Percentiles rank a stretch among this genome's conserved stretches.
These are phyloP conservation scores for Beauveria pseudobassiana DNA, from an alignment of 2,329 filamentous ascomycete species.

Conservation along the genomic window DNA sequence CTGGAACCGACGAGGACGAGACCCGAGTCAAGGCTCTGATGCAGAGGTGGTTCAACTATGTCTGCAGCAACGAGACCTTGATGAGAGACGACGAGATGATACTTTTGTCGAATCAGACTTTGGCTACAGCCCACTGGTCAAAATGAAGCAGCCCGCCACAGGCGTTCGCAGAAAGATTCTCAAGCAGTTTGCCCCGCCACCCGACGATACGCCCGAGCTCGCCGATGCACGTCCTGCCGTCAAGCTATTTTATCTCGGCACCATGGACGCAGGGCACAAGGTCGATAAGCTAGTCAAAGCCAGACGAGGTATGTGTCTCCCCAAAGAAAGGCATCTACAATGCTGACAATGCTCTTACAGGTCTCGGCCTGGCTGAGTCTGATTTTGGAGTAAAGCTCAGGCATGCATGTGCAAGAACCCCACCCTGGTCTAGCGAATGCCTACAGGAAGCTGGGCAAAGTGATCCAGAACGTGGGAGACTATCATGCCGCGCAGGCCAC, in stretches of 20 bases:
- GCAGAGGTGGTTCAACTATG: slow-evolving; percentile 91
- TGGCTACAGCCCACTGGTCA: slow-evolving; percentile 90
- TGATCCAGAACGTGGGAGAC: slow-evolving; percentile 88
- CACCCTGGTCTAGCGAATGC: slow-evolving; percentile 82
- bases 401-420: slow-evolving; percentile 83
- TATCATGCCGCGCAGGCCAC: slow-evolving; percentile 95
- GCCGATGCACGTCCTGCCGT: slow-evolving; percentile 83
- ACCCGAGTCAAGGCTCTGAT: slow-evolving; percentile 77
- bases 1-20: slow-evolving; percentile 95
- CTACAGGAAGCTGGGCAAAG: slow-evolving; percentile 89
- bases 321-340: neutral
- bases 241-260: slow-evolving; percentile 90
- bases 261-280: slow-evolving; percentile 97
- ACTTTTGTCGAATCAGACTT: slow-evolving; percentile 97
- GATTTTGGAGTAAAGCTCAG: slow-evolving; percentile 85
- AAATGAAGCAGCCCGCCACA: slow-evolving; percentile 94
- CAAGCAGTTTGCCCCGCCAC: slow-evolving; percentile 96
- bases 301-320: slow-evolving; percentile 60
- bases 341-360: slow-evolving; percentile 39
- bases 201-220: slow-evolving; percentile 93
- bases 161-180: slow-evolving; percentile 90
- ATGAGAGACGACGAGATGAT: slow-evolving; percentile 97
- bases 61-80: slow-evolving; percentile 85
- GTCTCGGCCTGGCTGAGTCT: slow-evolving; percentile 82
- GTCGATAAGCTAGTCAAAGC: slow-evolving; percentile 90